phyloP scores from a whole-genome alignment of 23 red algal genomes.

The Gracilariopsis chorda region DNA sequence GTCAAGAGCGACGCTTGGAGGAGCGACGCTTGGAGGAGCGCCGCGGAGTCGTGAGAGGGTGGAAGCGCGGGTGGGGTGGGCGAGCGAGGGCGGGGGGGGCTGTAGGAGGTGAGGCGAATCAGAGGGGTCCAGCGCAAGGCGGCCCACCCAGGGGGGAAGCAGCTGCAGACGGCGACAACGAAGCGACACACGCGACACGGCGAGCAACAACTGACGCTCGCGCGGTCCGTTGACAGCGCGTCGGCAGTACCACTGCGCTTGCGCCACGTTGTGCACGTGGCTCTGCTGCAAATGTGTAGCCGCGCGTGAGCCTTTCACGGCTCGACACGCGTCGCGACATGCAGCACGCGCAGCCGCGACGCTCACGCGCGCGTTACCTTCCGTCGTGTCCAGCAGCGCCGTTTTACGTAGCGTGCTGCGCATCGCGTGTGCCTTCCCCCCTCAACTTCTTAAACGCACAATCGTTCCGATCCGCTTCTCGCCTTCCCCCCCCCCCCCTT shows the following conservation, averaged over 20 bases:
- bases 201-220: background rate
- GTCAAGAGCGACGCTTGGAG: too few relatives aligned
- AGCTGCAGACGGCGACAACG: too few relatives aligned
- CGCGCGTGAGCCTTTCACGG: background rate
- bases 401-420: background rate
- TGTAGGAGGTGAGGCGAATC: too few relatives aligned
- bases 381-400: background rate
- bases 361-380: slow-evolving; percentile 18
- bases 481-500: background rate
- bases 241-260: background rate
- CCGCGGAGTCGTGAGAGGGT: too few relatives aligned
- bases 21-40: too few relatives aligned
- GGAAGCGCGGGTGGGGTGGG: too few relatives aligned
- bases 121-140: too few relatives aligned
- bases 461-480: background rate
- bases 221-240: background rate
- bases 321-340: background rate
- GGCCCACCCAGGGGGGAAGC: too few relatives aligned
- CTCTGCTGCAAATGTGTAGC: background rate
- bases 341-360: background rate
- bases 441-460: too few relatives aligned
- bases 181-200: background rate
- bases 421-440: too few relatives aligned
- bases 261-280: background rate
- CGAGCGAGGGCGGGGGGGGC: too few relatives aligned